These are phyloP conservation scores for Tylopilus felleus DNA, from an alignment of 768 basidiomycete genomes.

Conservation along the genomic window DNA sequence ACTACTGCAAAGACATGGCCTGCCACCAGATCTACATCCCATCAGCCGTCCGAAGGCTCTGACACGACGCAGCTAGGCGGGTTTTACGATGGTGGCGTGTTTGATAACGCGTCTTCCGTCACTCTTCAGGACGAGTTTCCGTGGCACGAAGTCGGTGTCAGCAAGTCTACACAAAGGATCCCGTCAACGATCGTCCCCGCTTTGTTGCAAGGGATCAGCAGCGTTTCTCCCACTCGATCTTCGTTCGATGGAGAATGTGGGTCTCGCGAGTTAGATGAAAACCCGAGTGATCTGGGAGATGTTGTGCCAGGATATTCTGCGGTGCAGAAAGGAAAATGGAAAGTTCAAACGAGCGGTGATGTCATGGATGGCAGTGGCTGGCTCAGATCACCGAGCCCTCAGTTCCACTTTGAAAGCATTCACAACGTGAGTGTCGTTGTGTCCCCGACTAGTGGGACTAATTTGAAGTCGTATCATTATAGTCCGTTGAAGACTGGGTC, in stretches of 20 bases:
- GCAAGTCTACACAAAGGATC: slow-evolving; percentile 2
- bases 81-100: neutral
- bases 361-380: neutral
- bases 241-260: neutral
- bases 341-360: neutral
- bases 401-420: neutral
- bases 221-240: neutral
- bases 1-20: neutral
- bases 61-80: neutral
- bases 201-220: slow-evolving; percentile 10
- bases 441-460: neutral
- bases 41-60: slow-evolving; percentile 1
- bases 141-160: slow-evolving; percentile 1
- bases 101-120: slow-evolving; percentile 12
- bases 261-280: neutral
- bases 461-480: neutral
- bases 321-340: slow-evolving; percentile 19
- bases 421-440: slow-evolving; percentile 6
- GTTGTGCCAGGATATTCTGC: slow-evolving; percentile 1
- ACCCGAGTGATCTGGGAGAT: neutral
- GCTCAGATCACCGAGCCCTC: neutral
- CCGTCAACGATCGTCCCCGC: slow-evolving; percentile 16
- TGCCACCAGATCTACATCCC: slow-evolving; percentile 2
- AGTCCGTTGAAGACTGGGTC: slow-evolving; percentile 24
- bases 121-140: slow-evolving; percentile 9